These are phyloP conservation scores for Pythium pectinolyticum DNA, from an alignment of 352 stramenopile genomes.

Conservation along the genomic window DNA sequence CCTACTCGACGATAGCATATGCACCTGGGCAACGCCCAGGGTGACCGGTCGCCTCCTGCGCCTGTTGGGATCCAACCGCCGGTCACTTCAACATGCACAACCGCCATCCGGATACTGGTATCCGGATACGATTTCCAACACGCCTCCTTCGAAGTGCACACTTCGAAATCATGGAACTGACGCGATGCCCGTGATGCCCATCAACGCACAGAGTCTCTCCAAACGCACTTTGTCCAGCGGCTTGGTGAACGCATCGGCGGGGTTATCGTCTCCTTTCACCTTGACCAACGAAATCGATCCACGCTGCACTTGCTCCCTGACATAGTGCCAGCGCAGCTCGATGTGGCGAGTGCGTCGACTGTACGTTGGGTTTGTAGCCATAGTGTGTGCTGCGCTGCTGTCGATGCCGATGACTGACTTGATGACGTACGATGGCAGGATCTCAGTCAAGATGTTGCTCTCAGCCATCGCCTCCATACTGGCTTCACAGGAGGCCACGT, in stretches of 20 bases:
- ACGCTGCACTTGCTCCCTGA: constrained; percentile 10
- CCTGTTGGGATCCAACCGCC: too few relatives aligned
- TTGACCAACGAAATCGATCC: not conserved
- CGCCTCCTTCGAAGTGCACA: not conserved
- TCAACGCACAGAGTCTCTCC: not conserved
- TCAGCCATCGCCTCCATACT: constrained; percentile 11
- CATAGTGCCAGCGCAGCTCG: constrained; percentile 15
- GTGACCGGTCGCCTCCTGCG: too few relatives aligned
- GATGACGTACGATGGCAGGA: not conserved
- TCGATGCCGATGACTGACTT: constrained; percentile 8
- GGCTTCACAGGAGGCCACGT: constrained; percentile 17
- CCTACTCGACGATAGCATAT: too few relatives aligned
- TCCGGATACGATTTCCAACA: not conserved
- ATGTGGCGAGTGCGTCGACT: constrained; percentile 10
- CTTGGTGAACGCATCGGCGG: constrained; percentile 14
- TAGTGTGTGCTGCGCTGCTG: not conserved
- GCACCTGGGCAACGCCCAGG: too few relatives aligned
- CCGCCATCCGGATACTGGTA: not conserved
- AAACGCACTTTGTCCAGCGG: constrained; percentile 12
- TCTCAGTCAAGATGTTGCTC: constrained; percentile 7
- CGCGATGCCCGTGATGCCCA: not conserved
- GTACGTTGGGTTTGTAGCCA: constrained; percentile 24
- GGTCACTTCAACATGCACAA: constrained; percentile 6
- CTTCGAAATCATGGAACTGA: not conserved
- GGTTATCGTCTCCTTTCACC: constrained; percentile 13